phyloP scores from a whole-genome alignment of 176 grass and related monocot genomes.

The Lolium rigidum region DNA sequence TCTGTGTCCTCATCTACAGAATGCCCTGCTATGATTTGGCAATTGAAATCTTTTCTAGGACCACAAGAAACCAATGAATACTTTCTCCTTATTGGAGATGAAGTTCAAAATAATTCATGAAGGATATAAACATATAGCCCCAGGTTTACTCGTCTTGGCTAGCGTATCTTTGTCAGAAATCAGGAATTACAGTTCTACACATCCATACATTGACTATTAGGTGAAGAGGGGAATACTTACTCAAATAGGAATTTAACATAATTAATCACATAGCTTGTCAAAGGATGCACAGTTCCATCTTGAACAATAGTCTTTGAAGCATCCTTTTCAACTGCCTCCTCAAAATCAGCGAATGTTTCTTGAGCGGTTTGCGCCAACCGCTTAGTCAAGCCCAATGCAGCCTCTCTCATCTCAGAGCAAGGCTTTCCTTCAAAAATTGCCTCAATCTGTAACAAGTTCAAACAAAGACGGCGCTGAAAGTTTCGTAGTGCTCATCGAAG shows the following conservation, averaged over 20 bases:
- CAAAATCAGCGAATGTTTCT: slow-evolving; percentile 91
- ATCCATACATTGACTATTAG: slow-evolving; percentile 12
- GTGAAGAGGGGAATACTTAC: slow-evolving; percentile 55
- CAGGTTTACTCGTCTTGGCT: background rate
- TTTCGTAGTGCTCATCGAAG: slow-evolving; percentile 31
- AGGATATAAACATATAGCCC: slow-evolving; percentile 37
- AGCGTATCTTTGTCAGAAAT: slow-evolving; percentile 14
- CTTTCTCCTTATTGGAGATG: slow-evolving; percentile 18
- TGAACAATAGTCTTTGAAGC: slow-evolving; percentile 88
- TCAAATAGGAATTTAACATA: slow-evolving; percentile 98
- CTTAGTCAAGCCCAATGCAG: slow-evolving; percentile 73
- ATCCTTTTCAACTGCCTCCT: slow-evolving; percentile 96
- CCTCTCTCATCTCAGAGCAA: slow-evolving; percentile 74
- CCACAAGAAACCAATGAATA: slow-evolving; percentile 8
- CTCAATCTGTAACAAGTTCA: slow-evolving; percentile 61
- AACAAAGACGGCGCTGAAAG: slow-evolving; percentile 38
- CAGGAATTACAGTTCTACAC: background rate
- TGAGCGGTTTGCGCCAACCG: slow-evolving; percentile 86
- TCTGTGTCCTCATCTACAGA: slow-evolving; percentile 4
- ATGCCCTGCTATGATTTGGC: background rate
- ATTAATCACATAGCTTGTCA: slow-evolving; percentile 98
- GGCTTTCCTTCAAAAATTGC: slow-evolving; percentile 85
- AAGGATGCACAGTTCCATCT: slow-evolving; percentile 98
- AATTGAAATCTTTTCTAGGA: slow-evolving; percentile 25
- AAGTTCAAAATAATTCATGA: slow-evolving; percentile 14